Conservation (phyloP, 768 basidiomycete species). For the Termitomyces sp. region DNA sequence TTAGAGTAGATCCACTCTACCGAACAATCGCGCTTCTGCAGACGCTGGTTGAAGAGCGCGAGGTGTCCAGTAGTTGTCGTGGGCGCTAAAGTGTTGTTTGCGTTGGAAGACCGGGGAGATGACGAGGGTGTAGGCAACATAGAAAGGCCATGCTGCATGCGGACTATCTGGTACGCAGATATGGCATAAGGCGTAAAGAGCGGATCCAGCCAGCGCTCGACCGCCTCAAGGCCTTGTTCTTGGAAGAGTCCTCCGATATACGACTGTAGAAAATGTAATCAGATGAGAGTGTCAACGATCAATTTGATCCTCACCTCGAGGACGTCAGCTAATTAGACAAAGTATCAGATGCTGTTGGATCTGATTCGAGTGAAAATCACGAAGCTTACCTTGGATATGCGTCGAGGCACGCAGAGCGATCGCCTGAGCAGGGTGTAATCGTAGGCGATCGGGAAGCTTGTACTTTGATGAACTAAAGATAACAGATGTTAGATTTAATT, state of each 20-base stretch:
- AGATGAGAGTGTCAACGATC: constrained; percentile 2
- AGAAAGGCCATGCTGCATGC: constrained; percentile 65
- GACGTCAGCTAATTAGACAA: constrained; percentile 55
- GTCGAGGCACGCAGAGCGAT: constrained; percentile 66
- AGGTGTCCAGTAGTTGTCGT: constrained; percentile 56
- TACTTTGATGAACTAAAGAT: constrained; percentile 57
- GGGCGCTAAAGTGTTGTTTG: constrained; percentile 17
- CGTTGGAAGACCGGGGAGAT: constrained; percentile 17
- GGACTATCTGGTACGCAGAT: constrained; percentile 61
- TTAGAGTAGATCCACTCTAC: constrained; percentile 75
- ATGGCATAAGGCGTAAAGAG: constrained; percentile 63
- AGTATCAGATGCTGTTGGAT: constrained; percentile 7
- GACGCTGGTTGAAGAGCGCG: constrained; percentile 75
- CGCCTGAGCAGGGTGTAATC: constrained; percentile 69
- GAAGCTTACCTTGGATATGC: constrained; percentile 64
- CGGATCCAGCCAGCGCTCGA: constrained; percentile 55
- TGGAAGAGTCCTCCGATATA: constrained; percentile 77
- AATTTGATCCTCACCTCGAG: constrained; percentile 56
- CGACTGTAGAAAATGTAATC: constrained; percentile 40
- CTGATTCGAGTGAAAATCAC: background rate
- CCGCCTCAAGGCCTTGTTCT: constrained; percentile 61
- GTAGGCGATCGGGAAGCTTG: constrained; percentile 56
- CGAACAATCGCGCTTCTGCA: constrained; percentile 52
- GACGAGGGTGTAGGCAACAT: constrained; percentile 25
- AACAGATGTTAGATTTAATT: background rate